These are phyloP conservation scores for Tilletiopsis washingtonensis DNA, from an alignment of 1,284 basidiomycete genomes.

Conservation along the genomic window DNA sequence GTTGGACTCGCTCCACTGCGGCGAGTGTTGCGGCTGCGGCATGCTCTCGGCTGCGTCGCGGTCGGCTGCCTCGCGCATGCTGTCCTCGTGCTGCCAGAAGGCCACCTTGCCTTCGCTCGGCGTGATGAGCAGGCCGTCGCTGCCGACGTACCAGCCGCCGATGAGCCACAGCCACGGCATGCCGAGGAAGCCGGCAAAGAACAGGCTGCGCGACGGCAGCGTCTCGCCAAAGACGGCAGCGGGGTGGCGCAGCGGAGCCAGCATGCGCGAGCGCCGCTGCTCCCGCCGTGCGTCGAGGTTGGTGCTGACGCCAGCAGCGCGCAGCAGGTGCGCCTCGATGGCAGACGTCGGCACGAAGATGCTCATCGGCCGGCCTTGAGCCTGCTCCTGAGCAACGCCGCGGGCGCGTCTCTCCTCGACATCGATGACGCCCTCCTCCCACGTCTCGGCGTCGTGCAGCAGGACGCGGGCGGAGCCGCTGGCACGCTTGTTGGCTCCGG, in stretches of 20 bases:
- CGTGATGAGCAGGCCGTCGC: slow-evolving; percentile 10
- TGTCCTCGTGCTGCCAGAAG: slow-evolving; percentile 27
- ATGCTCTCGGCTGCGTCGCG: slow-evolving; percentile 1
- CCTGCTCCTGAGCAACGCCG: not conserved
- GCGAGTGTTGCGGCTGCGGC: not conserved
- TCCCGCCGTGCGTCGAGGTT: no score
- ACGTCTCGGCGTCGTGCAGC: slow-evolving; percentile 5
- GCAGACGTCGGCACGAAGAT: slow-evolving; percentile 7
- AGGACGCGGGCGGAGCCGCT: not conserved
- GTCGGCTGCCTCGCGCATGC: slow-evolving; percentile 2
- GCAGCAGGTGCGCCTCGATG: slow-evolving; percentile 9
- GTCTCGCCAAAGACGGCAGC: not conserved
- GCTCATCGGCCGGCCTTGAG: slow-evolving; percentile 4
- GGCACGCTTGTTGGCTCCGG: slow-evolving; percentile 1
- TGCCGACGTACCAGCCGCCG: slow-evolving; percentile 29
- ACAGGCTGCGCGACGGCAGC: slow-evolving; percentile 19
- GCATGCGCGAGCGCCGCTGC: not conserved
- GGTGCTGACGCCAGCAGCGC: slow-evolving; percentile 5
- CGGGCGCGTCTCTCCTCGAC: slow-evolving; percentile 2
- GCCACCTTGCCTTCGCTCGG: slow-evolving; percentile 12
- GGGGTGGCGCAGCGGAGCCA: not conserved
- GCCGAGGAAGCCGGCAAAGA: slow-evolving; percentile 34
- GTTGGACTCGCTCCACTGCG: no score
- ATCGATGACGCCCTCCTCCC: slow-evolving; percentile 10
- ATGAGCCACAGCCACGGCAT: slow-evolving; percentile 43